These are phyloP conservation scores for Clohesyomyces aquaticus DNA, from an alignment of 495 filamentous ascomycete genomes.

Conservation along the genomic window DNA sequence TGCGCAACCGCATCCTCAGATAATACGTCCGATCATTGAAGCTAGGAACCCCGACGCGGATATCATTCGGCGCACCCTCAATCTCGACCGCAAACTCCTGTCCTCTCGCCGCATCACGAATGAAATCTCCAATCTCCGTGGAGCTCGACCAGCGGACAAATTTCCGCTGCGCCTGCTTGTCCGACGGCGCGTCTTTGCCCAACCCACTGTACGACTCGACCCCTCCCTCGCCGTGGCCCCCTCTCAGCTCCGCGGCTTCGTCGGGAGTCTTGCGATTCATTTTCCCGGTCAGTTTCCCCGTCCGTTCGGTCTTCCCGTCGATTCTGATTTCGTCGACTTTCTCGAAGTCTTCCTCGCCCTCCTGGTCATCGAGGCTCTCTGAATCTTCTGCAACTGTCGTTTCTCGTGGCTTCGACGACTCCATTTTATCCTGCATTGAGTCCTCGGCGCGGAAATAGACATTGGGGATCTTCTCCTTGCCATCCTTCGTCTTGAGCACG, in stretches of 20 bases:
- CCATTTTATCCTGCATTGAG: slow-evolving; percentile 62
- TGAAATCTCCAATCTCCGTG: slow-evolving; percentile 94
- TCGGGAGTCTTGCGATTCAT: slow-evolving; percentile 36
- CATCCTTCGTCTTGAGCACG: slow-evolving; percentile 59
- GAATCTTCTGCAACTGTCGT: slow-evolving; percentile 44
- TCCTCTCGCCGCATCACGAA: slow-evolving; percentile 83
- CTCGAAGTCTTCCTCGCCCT: slow-evolving; percentile 47
- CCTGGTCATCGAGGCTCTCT: slow-evolving; percentile 32
- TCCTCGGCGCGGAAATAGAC: slow-evolving; percentile 84
- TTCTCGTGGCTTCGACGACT: slow-evolving; percentile 41
- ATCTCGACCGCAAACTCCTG: slow-evolving; percentile 85
- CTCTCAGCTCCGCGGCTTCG: slow-evolving; percentile 37
- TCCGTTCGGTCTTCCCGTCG: slow-evolving; percentile 54
- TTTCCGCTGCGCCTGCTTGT: slow-evolving; percentile 45
- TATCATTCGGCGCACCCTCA: slow-evolving; percentile 68
- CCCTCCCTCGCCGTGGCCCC: slow-evolving; percentile 54
- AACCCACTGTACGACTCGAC: slow-evolving; percentile 65
- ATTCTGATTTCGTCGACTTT: slow-evolving; percentile 52
- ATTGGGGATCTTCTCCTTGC: slow-evolving; percentile 63
- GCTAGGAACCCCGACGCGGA: slow-evolving; percentile 78
- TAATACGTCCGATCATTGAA: slow-evolving; percentile 91
- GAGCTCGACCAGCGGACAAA: slow-evolving; percentile 91
- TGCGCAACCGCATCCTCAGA: slow-evolving; percentile 73
- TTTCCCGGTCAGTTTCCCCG: slow-evolving; percentile 48
- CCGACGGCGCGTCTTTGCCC: slow-evolving; percentile 56